Evolutionary conservation across 768 basidiomycete species (phyloP).

Genomic region (Xerocomellus intermedius): DNA sequence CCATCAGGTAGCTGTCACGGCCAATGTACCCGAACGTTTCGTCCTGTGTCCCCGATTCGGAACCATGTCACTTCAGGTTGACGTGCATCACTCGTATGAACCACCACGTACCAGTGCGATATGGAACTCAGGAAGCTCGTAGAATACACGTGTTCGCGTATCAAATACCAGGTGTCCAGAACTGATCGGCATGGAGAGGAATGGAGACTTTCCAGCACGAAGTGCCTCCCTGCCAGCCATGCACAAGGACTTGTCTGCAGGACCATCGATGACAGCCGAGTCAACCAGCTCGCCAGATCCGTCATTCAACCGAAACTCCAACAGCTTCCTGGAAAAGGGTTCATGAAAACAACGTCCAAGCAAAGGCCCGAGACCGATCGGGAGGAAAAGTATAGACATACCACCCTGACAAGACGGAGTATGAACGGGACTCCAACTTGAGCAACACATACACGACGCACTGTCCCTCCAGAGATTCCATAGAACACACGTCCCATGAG

Average conservation of each 20-base stretch:
- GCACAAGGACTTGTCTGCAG: fast-evolving
- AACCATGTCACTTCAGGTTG: not conserved
- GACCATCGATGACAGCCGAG: not conserved
- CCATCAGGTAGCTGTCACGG: fast-evolving
- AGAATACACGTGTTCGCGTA: not conserved
- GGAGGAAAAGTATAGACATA: not conserved
- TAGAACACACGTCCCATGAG: not conserved
- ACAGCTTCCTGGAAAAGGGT: not conserved
- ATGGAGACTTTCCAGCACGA: not conserved
- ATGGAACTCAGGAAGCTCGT: not conserved
- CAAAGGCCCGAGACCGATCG: not conserved
- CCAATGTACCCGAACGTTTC: not conserved
- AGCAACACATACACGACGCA: not conserved
- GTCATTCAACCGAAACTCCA: not conserved
- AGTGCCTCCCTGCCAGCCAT: fast-evolving
- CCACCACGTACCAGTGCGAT: not conserved
- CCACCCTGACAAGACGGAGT: too few species aligned
- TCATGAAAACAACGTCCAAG: not conserved
- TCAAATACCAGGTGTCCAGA: not conserved
- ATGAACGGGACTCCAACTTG: too few species aligned
- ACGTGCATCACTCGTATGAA: conserved; percentile 6
- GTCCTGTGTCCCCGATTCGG: not conserved
- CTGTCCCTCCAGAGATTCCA: not conserved
- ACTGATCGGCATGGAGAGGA: too few species aligned
- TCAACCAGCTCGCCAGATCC: not conserved